Evolutionary conservation across 768 basidiomycete genomes (phyloP).

Genomic region (Artomyces pyxidatus): DNA sequence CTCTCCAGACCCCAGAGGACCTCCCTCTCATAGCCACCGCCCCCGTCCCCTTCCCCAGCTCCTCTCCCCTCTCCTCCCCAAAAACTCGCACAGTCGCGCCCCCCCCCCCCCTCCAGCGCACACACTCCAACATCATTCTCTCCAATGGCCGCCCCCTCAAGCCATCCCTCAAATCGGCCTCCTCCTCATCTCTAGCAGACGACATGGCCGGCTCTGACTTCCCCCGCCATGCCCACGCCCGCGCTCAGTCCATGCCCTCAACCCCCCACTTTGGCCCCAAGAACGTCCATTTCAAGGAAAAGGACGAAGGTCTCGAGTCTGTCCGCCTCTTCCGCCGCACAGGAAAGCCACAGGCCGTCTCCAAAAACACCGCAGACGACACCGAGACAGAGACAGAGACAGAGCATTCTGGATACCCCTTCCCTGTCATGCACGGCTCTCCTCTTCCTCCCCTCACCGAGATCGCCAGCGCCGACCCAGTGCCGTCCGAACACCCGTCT

Average conservation of each 20-base stretch:
- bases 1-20: not conserved
- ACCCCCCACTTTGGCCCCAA: conserved; percentile 52
- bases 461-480: conserved; percentile 22
- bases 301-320: conserved; percentile 50
- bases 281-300: conserved; percentile 77
- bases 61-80: not conserved
- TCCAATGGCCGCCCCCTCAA: conserved; percentile 84
- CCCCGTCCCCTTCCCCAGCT: conserved; percentile 2
- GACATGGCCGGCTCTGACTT: conserved; percentile 21
- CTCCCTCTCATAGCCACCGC: not conserved
- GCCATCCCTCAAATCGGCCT: conserved; percentile 66
- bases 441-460: conserved; percentile 18
- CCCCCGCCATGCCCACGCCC: conserved; percentile 21
- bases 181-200: conserved; percentile 40
- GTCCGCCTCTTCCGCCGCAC: conserved; percentile 56
- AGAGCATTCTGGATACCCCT: conserved; percentile 20
- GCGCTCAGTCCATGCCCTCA: conserved; percentile 51
- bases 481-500: conserved; percentile 26
- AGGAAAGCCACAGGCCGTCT: conserved; percentile 63
- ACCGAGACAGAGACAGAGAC: conserved; percentile 35
- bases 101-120: conserved; percentile 7
- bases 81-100: not conserved
- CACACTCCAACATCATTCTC: conserved; percentile 36
- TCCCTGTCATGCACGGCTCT: conserved; percentile 17
- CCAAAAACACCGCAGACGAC: conserved; percentile 31